A percentile compares a stretch with the other conserved stretches of the same genome.
Conservation (phyloP, 2,329 filamentous ascomycete species). For the Neonectria sp. region DNA sequence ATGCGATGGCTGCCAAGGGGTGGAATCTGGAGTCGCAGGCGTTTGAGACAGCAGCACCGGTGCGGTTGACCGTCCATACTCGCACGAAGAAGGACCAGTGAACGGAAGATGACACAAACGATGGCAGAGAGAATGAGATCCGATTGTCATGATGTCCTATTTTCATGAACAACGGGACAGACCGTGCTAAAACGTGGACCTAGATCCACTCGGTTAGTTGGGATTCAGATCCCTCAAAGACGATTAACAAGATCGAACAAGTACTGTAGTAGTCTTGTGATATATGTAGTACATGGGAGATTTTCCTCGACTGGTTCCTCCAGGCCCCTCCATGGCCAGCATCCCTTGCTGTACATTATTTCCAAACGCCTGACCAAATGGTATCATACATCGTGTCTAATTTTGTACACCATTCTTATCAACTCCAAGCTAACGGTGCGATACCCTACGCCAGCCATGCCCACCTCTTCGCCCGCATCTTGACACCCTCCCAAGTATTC, state of each 20-base stretch:
- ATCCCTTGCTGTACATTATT: constrained; percentile 43
- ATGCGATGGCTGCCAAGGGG: constrained; percentile 46
- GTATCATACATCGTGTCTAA: constrained; percentile 42
- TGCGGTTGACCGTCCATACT: constrained; percentile 48
- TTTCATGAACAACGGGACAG: background rate
- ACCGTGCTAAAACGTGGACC: background rate
- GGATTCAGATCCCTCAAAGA: background rate
- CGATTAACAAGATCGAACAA: background rate
- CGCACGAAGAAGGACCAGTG: constrained; percentile 47
- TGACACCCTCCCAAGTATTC: constrained; percentile 77
- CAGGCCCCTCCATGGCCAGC: constrained; percentile 22
- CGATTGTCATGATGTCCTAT: background rate
- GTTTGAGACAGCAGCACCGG: constrained; percentile 55
- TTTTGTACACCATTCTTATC: constrained; percentile 30
- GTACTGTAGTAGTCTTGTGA: background rate
- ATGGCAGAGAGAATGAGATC: background rate
- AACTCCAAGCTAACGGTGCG: background rate
- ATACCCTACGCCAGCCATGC: constrained; percentile 62
- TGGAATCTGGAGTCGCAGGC: constrained; percentile 55
- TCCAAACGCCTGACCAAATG: constrained; percentile 43
- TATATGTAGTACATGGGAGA: constrained; percentile 41
- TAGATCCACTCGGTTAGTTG: background rate
- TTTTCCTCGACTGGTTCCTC: constrained; percentile 30
- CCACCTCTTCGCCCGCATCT: constrained; percentile 72
- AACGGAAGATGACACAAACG: constrained; percentile 1